Base-by-base conservation (phyloP, 192 early-diverging fungal genomes). In the Coemansia reversa region DNA sequence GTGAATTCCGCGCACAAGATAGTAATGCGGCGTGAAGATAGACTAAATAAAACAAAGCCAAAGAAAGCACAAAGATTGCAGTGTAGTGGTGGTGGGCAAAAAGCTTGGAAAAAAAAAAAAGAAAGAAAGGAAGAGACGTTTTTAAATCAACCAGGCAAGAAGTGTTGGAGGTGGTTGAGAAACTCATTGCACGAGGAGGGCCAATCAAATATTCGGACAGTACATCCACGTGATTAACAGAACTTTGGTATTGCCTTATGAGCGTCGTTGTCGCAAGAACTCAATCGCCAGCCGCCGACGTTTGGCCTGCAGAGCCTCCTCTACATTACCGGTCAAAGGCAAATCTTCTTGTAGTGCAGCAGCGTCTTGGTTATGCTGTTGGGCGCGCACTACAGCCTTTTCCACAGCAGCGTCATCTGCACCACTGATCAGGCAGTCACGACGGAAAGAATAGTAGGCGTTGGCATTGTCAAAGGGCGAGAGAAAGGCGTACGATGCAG, bases 381-480 rank as follows among this genome's bases (percentile, higher is more conserved):
- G 55, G 16, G 63, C 60, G 5, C n/a, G 16, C 28, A 23, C 49
- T 9, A 73, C 42, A 23, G 65, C 65, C 12, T 12, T 25, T 3
- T 62, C 60, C 4, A 73, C 27, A 42, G 55, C 51, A 4, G 24
- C 53, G 22, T 52, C 35, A 18, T 64, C 61, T 2, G 42, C 2
- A 24, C 56, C 49, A 14, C 42, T 24, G 18, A 62, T 58, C 50
- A 50, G 60, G 28, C 72, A 75, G 54, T 75, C 66, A 32, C 72
- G 72, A n/a, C 63, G 47, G 50, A 69, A 75, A 32, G 62, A 55
- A 39, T 69, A 75, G 60, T 69, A 75, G 19, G 23, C 32, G 47
- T 72, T 58, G 39, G 47, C 25, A 3, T 35, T 30, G 53, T 60
- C 62, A 28, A 51, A 64, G 18, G 75, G 70, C 18, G 63, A 69